A percentile compares a stretch with the other conserved stretches of the same genome.
Conservation (phyloP, 2,329 filamentous ascomycete genomes). For the Sarocladium strictum region DNA sequence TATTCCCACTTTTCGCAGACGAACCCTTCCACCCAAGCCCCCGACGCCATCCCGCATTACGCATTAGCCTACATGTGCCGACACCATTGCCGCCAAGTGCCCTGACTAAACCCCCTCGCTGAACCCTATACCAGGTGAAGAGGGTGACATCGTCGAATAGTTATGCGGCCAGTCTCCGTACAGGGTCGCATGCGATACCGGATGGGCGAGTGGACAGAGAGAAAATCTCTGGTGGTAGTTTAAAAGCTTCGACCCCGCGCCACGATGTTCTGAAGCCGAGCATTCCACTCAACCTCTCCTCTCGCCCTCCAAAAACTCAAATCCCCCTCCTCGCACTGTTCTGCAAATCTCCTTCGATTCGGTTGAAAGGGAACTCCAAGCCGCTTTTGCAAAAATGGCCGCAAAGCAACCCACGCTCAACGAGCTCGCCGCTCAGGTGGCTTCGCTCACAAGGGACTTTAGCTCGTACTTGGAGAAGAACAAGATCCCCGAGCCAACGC, state of each 20-base stretch:
- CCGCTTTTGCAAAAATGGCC: slow-evolving; percentile 19
- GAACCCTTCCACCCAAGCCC: not conserved
- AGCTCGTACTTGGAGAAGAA: slow-evolving; percentile 34
- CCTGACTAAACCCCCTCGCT: slow-evolving; percentile 4
- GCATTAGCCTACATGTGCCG: not conserved
- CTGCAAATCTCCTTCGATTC: not conserved
- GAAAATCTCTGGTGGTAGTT: no score
- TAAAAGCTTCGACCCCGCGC: not conserved
- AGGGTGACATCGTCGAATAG: not conserved
- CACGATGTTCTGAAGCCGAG: not conserved
- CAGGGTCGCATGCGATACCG: not conserved
- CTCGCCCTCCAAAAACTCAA: not conserved
- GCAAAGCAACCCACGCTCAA: slow-evolving; percentile 29
- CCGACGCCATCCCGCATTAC: not conserved
- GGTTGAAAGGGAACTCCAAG: not conserved
- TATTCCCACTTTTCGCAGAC: not conserved
- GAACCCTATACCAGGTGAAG: no score
- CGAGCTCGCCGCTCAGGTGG: slow-evolving; percentile 37
- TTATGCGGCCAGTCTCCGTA: not conserved
- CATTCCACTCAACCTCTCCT: slow-evolving; percentile 7
- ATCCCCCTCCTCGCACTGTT: not conserved
- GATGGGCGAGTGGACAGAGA: not conserved
- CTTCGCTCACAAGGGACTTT: slow-evolving; percentile 35
- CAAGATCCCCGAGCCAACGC: slow-evolving; percentile 34
- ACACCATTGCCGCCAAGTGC: not conserved